These are phyloP conservation scores for Heterobasidion occidentale DNA, from an alignment of 1,284 basidiomycete species.

Conservation along the genomic window DNA sequence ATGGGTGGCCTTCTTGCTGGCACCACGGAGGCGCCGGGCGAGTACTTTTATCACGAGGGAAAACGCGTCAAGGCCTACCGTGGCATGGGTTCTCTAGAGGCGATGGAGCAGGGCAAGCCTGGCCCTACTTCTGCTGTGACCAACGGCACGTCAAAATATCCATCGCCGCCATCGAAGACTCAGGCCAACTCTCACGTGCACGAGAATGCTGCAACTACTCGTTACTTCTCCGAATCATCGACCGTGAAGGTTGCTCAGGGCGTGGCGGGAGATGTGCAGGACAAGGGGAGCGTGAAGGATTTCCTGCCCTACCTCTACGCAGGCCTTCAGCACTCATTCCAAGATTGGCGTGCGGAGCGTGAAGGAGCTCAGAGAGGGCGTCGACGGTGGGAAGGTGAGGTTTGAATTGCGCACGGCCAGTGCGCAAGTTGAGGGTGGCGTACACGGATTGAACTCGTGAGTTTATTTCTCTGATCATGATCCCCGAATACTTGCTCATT, in stretches of 20 bases:
- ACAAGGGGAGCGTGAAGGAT: conserved; percentile 90
- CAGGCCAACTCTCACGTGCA: conserved; percentile 20
- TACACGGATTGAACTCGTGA: conserved; percentile 87
- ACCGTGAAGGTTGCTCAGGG: conserved; percentile 97
- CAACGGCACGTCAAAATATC: conserved; percentile 30
- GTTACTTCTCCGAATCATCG: conserved; percentile 96
- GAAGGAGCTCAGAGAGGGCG: conserved; percentile 52
- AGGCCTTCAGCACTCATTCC: conserved; percentile 93
- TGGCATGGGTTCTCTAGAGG: conserved; percentile 87
- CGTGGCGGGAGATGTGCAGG: conserved; percentile 94
- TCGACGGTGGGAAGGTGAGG: conserved; percentile 62
- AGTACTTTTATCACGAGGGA: conserved; percentile 98
- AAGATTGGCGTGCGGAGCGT: conserved; percentile 87
- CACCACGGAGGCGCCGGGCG: conserved; percentile 95
- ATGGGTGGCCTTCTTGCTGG: conserved; percentile 97
- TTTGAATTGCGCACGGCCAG: conserved; percentile 95
- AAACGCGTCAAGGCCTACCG: conserved; percentile 98
- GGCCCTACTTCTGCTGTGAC: conserved; percentile 18
- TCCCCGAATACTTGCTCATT: conserved; percentile 2
- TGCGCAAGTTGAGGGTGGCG: conserved; percentile 94
- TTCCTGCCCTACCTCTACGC: conserved; percentile 91
- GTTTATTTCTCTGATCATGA: conserved; percentile 16
- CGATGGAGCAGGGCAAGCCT: conserved; percentile 84
- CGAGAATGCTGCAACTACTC: conserved; percentile 94
- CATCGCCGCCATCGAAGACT: conserved; percentile 17